These are phyloP conservation scores for Rhodosporidiobolus sp. DNA, from an alignment of 768 basidiomycete species.

Conservation along the genomic window DNA sequence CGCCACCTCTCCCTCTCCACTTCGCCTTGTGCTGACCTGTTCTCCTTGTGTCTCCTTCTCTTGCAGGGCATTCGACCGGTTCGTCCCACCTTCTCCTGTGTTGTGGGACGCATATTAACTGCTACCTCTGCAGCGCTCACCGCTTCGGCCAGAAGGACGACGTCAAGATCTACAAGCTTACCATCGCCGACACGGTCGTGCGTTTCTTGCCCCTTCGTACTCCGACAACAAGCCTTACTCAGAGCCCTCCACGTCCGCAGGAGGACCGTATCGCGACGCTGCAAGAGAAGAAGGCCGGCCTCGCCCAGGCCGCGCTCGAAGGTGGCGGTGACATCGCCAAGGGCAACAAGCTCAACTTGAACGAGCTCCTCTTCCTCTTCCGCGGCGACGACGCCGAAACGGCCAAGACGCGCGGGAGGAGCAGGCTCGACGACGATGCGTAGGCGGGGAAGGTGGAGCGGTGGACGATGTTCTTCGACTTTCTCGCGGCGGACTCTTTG, in stretches of 20 bases:
- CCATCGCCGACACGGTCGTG: background rate
- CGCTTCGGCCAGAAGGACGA: constrained; percentile 76
- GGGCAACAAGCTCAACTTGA: constrained; percentile 65
- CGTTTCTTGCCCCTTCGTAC: too few relatives aligned
- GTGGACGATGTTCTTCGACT: too few relatives aligned
- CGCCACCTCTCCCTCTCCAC: background rate
- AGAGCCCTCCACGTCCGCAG: too few relatives aligned
- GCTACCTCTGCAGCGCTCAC: constrained; percentile 23
- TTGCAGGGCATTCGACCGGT: constrained; percentile 26
- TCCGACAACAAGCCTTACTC: background rate
- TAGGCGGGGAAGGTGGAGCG: too few relatives aligned
- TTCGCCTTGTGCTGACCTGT: constrained; percentile 75
- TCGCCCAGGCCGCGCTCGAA: constrained; percentile 77
- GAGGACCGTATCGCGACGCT: constrained; percentile 80
- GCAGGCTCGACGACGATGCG: too few relatives aligned
- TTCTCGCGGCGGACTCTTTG: too few relatives aligned
- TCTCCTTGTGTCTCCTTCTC: constrained; percentile 58
- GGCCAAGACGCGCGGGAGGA: too few relatives aligned
- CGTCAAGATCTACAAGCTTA: constrained; percentile 48
- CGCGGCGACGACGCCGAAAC: background rate
- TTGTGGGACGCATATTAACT: too few relatives aligned
- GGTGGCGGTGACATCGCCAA: constrained; percentile 83
- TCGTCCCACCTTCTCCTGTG: background rate
- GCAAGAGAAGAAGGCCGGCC: constrained; percentile 85
- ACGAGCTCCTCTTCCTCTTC: constrained; percentile 51